These are phyloP conservation scores for Colletotrichum tropicale DNA, from an alignment of 2,329 filamentous ascomycete species.

Conservation along the genomic window DNA sequence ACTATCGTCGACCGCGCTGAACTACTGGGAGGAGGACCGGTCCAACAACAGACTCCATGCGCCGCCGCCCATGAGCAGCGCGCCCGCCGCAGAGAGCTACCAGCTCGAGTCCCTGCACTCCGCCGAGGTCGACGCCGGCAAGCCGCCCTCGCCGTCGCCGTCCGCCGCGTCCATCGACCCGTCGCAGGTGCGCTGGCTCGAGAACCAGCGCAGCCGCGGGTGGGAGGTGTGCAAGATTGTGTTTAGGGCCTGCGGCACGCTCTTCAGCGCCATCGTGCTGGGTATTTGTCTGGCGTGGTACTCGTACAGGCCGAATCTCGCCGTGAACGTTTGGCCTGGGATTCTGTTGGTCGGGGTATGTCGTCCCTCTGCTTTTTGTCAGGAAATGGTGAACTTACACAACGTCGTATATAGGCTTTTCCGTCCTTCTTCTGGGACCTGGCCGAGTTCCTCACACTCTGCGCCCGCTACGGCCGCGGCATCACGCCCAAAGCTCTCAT, in stretches of 20 bases:
- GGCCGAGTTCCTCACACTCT: slow-evolving; percentile 27
- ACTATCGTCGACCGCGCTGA: background rate
- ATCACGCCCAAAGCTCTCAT: slow-evolving; percentile 30
- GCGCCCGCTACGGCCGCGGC: slow-evolving; percentile 25
- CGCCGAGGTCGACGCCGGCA: slow-evolving; percentile 22
- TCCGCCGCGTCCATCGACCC: slow-evolving; percentile 15
- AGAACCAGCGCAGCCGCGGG: slow-evolving; percentile 2
- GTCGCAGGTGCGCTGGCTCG: slow-evolving; percentile 11
- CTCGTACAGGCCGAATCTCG: background rate
- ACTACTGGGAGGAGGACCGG: background rate
- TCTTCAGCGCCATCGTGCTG: slow-evolving; percentile 17
- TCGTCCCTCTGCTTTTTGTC: background rate
- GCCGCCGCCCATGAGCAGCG: slow-evolving; percentile 4
- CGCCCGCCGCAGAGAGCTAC: slow-evolving; percentile 9
- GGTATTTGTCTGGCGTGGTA: background rate
- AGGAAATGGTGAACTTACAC: too few relatives aligned
- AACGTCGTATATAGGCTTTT: too few relatives aligned
- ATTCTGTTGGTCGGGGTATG: background rate
- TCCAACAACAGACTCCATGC: background rate
- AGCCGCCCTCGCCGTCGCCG: slow-evolving; percentile 12
- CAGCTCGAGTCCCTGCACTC: slow-evolving; percentile 13
- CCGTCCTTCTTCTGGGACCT: slow-evolving; percentile 25
- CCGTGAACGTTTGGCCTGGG: background rate
- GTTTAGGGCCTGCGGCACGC: slow-evolving; percentile 21
- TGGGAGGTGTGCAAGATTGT: slow-evolving; percentile 29